phyloP scores from a whole-genome alignment of 2,329 filamentous ascomycete genomes.

The Coniochaeta prunicola region DNA sequence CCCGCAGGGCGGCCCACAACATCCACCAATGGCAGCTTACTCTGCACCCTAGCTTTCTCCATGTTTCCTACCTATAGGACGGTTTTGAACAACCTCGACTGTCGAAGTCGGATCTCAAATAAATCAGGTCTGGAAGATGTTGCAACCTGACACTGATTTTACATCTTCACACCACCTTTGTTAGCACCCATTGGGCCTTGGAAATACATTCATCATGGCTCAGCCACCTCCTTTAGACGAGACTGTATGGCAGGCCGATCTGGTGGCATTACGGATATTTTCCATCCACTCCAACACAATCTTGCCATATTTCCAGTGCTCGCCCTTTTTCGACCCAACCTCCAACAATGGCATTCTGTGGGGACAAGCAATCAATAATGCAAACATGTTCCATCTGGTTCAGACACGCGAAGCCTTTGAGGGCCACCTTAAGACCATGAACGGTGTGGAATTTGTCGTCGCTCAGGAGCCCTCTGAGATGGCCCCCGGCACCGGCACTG shows the following conservation, averaged over 20 bases:
- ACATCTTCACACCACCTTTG: neutral
- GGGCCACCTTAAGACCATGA: conserved; percentile 54
- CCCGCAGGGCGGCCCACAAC: too few species aligned
- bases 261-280: neutral
- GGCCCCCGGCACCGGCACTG: conserved; percentile 51
- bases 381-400: conserved; percentile 48
- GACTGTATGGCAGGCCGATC: neutral
- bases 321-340: conserved; percentile 60
- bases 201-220: neutral
- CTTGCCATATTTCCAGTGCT: conserved; percentile 61
- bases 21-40: too few species aligned
- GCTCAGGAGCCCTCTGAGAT: conserved; percentile 58
- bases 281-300: conserved; percentile 57
- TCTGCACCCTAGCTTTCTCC: too few species aligned
- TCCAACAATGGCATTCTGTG: conserved; percentile 61
- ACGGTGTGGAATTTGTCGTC: conserved; percentile 59
- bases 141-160: too few species aligned
- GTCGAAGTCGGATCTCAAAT: too few species aligned
- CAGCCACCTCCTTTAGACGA: neutral
- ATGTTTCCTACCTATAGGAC: too few species aligned
- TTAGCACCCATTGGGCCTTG: too few species aligned
- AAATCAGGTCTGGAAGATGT: too few species aligned
- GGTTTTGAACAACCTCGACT: too few species aligned
- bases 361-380: conserved; percentile 55
- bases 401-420: conserved; percentile 58